A percentile compares a stretch with the other conserved stretches of the same genome.
Evolutionary conservation across 345 rosid genomes (phyloP).

Genomic region (Melaleuca quinquenervia): DNA sequence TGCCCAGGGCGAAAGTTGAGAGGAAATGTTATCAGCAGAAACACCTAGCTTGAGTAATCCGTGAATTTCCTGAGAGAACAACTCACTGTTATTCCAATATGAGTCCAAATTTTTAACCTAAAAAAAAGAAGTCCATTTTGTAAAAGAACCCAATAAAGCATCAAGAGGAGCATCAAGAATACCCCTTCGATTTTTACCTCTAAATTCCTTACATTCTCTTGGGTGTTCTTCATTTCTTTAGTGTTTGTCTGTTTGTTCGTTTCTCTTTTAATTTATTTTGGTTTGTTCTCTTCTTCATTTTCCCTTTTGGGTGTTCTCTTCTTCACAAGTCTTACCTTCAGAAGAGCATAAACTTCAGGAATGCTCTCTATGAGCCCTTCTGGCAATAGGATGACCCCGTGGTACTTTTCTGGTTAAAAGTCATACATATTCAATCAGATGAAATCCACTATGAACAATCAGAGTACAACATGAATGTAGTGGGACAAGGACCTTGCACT

Average conservation of each 20-base stretch:
- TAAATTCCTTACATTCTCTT: not conserved
- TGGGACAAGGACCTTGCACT: constrained; percentile 41
- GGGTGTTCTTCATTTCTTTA: not conserved
- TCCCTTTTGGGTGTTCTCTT: not conserved
- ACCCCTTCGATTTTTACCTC: not conserved
- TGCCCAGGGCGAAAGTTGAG: constrained; percentile 98
- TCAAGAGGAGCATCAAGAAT: not conserved
- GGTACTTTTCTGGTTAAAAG: constrained; percentile 58
- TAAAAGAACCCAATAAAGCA: not conserved
- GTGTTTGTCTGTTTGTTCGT: not conserved
- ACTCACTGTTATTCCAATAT: constrained; percentile 4
- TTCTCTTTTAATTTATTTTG: not conserved
- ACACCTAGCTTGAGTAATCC: constrained; percentile 62
- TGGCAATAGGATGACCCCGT: constrained; percentile 92
- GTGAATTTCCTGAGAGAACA: constrained; percentile 61
- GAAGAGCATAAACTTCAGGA: constrained; percentile 88
- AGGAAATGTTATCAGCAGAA: constrained; percentile 55
- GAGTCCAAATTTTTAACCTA: not conserved
- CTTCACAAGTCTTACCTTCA: constrained; percentile 48
- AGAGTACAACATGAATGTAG: not conserved
- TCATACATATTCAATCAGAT: not conserved
- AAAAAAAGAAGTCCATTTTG: not conserved
- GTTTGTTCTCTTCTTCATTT: not conserved
- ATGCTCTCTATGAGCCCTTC: constrained; percentile 98
- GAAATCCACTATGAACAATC: not conserved